A percentile compares a stretch with the other conserved stretches of the same genome.
Conservation (phyloP, 371 early-diverging fungal genomes). For the Mortierella sp. region DNA sequence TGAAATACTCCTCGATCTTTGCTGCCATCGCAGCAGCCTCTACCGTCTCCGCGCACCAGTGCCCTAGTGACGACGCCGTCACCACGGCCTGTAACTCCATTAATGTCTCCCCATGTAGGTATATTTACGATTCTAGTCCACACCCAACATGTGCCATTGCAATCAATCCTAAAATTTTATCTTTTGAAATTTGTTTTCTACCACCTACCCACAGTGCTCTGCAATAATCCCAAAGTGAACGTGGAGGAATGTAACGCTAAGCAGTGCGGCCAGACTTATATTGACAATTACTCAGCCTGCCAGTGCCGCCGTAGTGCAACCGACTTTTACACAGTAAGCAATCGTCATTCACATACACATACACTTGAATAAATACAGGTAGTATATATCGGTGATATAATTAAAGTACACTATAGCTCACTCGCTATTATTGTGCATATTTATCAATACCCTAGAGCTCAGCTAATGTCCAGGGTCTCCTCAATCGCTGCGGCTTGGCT, state of each 20-base stretch:
- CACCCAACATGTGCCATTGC: neutral
- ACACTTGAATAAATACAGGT: neutral
- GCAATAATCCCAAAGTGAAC: conserved; percentile 28
- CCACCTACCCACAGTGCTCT: conserved; percentile 13
- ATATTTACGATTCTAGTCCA: neutral
- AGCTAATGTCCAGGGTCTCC: conserved; percentile 36
- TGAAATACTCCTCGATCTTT: conserved; percentile 10
- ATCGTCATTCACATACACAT: neutral
- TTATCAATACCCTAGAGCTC: conserved; percentile 16
- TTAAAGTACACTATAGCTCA: neutral
- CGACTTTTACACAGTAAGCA: conserved; percentile 30
- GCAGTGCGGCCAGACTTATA: conserved; percentile 41
- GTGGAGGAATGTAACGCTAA: conserved; percentile 24
- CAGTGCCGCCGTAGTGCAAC: conserved; percentile 32
- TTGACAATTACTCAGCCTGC: conserved; percentile 40
- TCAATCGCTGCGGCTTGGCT: conserved; percentile 27
- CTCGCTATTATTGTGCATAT: neutral
- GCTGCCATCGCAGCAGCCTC: conserved; percentile 17
- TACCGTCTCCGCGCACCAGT: conserved; percentile 28
- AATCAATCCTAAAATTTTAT: neutral
- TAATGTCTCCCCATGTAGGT: conserved; percentile 38
- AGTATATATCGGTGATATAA: no score
- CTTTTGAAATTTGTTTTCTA: neutral
- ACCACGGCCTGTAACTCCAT: conserved; percentile 14
- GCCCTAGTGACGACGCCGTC: conserved; percentile 9